Percentiles rank a stretch among this genome's conserved stretches.
Evolutionary conservation across 306 rosid species (phyloP).

Genomic region (Cicer cuneatum): DNA sequence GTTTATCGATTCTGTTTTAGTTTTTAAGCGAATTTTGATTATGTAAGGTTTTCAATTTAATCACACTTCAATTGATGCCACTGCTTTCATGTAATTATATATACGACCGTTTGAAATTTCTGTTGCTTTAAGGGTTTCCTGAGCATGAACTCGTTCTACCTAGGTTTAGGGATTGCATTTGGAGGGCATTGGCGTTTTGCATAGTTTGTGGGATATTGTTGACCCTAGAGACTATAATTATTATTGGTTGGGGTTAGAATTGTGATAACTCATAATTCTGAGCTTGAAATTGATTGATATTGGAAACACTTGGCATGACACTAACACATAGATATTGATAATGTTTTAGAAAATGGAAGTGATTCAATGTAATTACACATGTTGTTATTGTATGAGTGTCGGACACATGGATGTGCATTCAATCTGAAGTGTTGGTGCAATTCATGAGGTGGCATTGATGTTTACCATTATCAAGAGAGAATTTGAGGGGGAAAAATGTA

Average conservation of each 20-base stretch:
- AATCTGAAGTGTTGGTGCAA: too few relatives aligned
- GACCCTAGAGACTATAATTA: not conserved
- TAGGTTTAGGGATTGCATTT: constrained; percentile 13
- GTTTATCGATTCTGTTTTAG: constrained; percentile 4
- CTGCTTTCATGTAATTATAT: not conserved
- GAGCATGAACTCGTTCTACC: not conserved
- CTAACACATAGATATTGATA: too few relatives aligned
- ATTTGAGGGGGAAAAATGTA: not conserved
- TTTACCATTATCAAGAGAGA: not conserved
- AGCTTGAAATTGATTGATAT: constrained; percentile 4
- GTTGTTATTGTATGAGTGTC: too few relatives aligned
- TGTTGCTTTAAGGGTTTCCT: not conserved
- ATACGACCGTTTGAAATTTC: not conserved
- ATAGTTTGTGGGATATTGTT: constrained; percentile 1
- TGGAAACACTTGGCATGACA: not conserved
- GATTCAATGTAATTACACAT: too few relatives aligned
- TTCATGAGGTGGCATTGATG: not conserved
- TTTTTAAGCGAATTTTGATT: not conserved
- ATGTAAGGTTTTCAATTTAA: not conserved
- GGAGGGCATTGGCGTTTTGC: constrained; percentile 1
- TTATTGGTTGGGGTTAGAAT: constrained; percentile 1
- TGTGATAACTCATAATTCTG: not conserved
- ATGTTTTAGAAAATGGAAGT: not conserved
- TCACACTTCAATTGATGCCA: not conserved
- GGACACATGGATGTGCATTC: too few relatives aligned